A percentile compares a stretch with the other conserved stretches of the same genome.
phyloP scores from a whole-genome alignment of 192 early-diverging fungal species.

The Coemansia sp. region DNA sequence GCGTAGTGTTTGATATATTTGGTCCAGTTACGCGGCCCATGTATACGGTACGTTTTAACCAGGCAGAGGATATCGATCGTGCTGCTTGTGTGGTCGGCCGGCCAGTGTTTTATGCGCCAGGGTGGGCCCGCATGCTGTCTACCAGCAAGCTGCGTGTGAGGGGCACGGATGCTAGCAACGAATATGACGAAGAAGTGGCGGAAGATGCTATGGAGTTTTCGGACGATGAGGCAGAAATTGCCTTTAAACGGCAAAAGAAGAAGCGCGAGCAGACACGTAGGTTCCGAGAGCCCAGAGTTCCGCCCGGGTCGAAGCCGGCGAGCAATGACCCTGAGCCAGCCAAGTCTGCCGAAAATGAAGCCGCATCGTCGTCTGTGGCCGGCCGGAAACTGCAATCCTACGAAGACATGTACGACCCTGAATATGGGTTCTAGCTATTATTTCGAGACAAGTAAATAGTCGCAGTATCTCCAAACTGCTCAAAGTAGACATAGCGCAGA shows the following conservation, averaged over 20 bases:
- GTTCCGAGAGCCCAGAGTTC: conserved; percentile 3
- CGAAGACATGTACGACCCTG: conserved; percentile 38
- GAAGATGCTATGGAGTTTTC: conserved; percentile 89
- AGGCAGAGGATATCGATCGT: conserved; percentile 58
- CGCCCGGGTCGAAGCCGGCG: conserved; percentile 18
- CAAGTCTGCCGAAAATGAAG: not conserved
- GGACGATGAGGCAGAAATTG: conserved; percentile 86
- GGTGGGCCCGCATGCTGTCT: conserved; percentile 63
- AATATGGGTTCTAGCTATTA: conserved; percentile 29
- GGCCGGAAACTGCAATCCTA: conserved; percentile 44
- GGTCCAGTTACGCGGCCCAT: conserved; percentile 82
- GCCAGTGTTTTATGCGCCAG: conserved; percentile 63
- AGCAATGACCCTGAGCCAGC: not conserved
- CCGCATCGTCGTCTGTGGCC: conserved; percentile 6
- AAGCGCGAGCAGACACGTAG: conserved; percentile 34
- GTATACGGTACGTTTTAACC: conserved; percentile 78
- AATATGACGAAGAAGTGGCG: conserved; percentile 86
- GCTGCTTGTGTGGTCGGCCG: conserved; percentile 43
- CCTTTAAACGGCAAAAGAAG: conserved; percentile 53
- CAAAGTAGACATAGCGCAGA: too few species aligned
- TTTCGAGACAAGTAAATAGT: too few species aligned
- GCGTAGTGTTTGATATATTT: conserved; percentile 83
- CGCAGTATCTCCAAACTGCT: too few species aligned
- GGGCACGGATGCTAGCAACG: conserved; percentile 90
- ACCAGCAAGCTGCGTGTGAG: conserved; percentile 66